phyloP scores from a whole-genome alignment of 2,329 filamentous ascomycete genomes.

The Hypoxylon sp. region DNA sequence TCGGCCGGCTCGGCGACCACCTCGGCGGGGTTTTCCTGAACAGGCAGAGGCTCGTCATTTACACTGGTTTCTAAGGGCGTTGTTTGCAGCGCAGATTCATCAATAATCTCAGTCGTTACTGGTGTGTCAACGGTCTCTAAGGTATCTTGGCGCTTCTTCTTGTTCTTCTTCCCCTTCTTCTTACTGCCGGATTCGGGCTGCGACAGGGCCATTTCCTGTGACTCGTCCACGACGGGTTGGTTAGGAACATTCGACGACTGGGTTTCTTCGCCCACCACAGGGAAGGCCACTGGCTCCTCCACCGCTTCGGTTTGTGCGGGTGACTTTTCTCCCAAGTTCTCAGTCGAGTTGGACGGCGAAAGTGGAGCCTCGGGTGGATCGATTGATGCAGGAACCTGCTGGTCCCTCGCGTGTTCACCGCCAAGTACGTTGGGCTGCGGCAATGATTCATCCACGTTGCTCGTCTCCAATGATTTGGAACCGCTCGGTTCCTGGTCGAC shows the following conservation, averaged over 20 bases:
- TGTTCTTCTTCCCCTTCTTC: constrained; percentile 56
- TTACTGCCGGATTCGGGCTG: constrained; percentile 49
- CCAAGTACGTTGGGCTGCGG: constrained; percentile 44
- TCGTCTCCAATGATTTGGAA: constrained; percentile 37
- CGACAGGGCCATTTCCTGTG: constrained; percentile 48
- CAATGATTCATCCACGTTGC: constrained; percentile 44
- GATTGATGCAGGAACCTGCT: constrained; percentile 39
- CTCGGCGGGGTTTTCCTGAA: constrained; percentile 25
- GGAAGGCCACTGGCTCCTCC: constrained; percentile 25
- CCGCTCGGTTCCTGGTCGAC: constrained; percentile 33
- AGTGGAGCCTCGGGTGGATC: constrained; percentile 43
- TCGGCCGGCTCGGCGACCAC: constrained; percentile 20
- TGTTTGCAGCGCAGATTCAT: constrained; percentile 32
- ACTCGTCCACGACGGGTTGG: constrained; percentile 26
- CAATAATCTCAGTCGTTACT: constrained; percentile 18
- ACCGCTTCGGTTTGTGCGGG: constrained; percentile 40
- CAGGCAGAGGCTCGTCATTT: constrained; percentile 20
- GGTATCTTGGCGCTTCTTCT: constrained; percentile 48
- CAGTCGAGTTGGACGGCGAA: constrained; percentile 25
- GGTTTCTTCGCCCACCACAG: constrained; percentile 29
- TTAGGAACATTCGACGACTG: constrained; percentile 32
- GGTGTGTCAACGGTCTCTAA: constrained; percentile 38
- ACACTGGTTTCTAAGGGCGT: constrained; percentile 22
- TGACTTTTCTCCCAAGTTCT: constrained; percentile 43
- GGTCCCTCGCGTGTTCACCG: constrained; percentile 48